Evolutionary conservation across 768 basidiomycete species (phyloP).

Genomic region (Pleurotus eryngii): DNA sequence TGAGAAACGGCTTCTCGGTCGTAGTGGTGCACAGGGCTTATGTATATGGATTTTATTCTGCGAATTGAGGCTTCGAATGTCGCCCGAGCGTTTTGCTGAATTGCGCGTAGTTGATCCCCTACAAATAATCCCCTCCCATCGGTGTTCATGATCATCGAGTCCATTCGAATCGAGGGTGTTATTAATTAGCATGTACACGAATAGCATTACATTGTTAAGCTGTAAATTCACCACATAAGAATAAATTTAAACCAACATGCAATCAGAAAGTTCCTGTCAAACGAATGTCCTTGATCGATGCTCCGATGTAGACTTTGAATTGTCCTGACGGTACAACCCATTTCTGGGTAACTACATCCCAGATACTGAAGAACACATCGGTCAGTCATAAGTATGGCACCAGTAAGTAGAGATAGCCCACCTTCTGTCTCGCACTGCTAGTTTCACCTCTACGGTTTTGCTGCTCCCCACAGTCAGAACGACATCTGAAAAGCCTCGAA

Average conservation of each 20-base stretch:
- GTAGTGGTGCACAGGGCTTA: too few species aligned
- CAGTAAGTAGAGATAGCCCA: constrained; percentile 18
- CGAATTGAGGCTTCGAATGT: too few species aligned
- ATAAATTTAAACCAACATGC: neutral
- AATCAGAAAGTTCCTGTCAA: constrained; percentile 30
- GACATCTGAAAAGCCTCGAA: constrained; percentile 68
- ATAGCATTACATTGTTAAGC: too few species aligned
- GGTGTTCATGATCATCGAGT: too few species aligned
- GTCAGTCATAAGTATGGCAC: neutral
- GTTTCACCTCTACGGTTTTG: constrained; percentile 44
- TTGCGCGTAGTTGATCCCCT: too few species aligned
- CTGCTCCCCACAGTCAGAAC: constrained; percentile 45
- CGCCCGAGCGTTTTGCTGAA: too few species aligned
- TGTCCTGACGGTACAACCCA: constrained; percentile 50
- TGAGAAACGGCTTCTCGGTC: too few species aligned
- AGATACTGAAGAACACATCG: constrained; percentile 29
- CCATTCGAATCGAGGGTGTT: too few species aligned
- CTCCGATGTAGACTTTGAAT: constrained; percentile 52
- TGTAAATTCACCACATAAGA: neutral
- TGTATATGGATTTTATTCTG: too few species aligned
- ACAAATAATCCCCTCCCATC: too few species aligned
- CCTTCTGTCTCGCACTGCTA: constrained; percentile 47
- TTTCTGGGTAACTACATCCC: constrained; percentile 50
- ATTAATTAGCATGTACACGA: too few species aligned
- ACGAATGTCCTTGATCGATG: constrained; percentile 46